phyloP scores from a whole-genome alignment of 169 alveolate species.

The Plasmodium gaboni region DNA sequence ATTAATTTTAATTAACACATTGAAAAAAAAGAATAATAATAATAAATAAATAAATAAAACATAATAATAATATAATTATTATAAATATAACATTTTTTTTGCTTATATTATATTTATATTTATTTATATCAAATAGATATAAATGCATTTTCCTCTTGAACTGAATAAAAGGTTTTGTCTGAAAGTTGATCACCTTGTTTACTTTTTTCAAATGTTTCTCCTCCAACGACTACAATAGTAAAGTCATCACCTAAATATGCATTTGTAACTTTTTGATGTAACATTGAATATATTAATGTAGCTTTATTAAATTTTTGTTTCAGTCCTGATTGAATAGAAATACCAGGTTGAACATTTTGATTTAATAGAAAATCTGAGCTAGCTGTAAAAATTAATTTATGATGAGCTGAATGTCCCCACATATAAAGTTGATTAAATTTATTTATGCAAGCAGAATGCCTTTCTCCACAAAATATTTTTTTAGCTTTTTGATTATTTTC shows the following conservation, averaged over 20 bases:
- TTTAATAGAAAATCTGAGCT: slow-evolving; percentile 82
- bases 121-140: slow-evolving; percentile 25
- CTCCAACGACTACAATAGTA: slow-evolving; percentile 86
- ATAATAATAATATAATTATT: no score
- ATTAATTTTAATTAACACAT: no score
- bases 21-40: no score
- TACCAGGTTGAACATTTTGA: slow-evolving; percentile 89
- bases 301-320: slow-evolving; percentile 80
- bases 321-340: slow-evolving; percentile 86
- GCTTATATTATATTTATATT: no score
- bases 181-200: slow-evolving; percentile 36
- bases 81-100: no score
- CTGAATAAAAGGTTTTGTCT: slow-evolving; percentile 46
- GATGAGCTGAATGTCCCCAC: slow-evolving; percentile 92
- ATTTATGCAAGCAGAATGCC: slow-evolving; percentile 89
- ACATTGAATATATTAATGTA: slow-evolving; percentile 81
- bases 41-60: no score
- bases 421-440: slow-evolving; percentile 85
- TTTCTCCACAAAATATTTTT: slow-evolving; percentile 83
- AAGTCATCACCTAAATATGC: slow-evolving; percentile 84
- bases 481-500: slow-evolving; percentile 79
- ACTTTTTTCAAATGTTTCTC: slow-evolving; percentile 35
- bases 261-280: slow-evolving; percentile 85
- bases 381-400: slow-evolving; percentile 88
- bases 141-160: slow-evolving; percentile 59